These are phyloP conservation scores for Cladosporium sp. DNA, from an alignment of 2,329 filamentous ascomycete species.

Conservation along the genomic window DNA sequence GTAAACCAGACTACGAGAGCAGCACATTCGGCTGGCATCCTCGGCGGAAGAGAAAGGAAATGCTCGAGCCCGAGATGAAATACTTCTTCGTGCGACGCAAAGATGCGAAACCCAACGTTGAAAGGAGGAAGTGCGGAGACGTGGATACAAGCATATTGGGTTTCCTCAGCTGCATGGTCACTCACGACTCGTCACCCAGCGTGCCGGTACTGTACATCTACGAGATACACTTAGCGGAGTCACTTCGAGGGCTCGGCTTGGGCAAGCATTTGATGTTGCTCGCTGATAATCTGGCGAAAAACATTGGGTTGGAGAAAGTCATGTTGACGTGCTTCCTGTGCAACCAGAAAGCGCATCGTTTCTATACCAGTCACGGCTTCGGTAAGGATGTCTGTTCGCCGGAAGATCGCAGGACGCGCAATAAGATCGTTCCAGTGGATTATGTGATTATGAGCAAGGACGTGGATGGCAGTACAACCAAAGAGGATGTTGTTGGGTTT, in stretches of 20 bases:
- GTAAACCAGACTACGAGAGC: constrained; percentile 58
- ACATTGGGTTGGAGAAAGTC: constrained; percentile 57
- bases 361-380: constrained; percentile 61
- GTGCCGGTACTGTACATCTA: constrained; percentile 71
- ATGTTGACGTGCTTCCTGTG: constrained; percentile 71
- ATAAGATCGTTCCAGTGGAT: constrained; percentile 45
- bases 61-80: constrained; percentile 62
- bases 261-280: constrained; percentile 57
- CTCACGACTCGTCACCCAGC: constrained; percentile 55
- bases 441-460: constrained; percentile 52
- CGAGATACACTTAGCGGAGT: constrained; percentile 64
- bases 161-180: constrained; percentile 67
- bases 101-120: not conserved
- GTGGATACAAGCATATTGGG: constrained; percentile 18
- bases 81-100: constrained; percentile 58
- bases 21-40: constrained; percentile 63
- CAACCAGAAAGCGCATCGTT: constrained; percentile 54
- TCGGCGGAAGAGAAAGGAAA: constrained; percentile 59
- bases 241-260: constrained; percentile 59
- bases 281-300: constrained; percentile 50
- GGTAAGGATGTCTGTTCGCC: constrained; percentile 51
- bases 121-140: not conserved
- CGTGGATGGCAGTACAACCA: not conserved
- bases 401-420: constrained; percentile 44
- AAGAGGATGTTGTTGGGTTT: no score